These are phyloP conservation scores for Yarrowia osloensis DNA, from an alignment of 805 yeast genomes.

Conservation along the genomic window DNA sequence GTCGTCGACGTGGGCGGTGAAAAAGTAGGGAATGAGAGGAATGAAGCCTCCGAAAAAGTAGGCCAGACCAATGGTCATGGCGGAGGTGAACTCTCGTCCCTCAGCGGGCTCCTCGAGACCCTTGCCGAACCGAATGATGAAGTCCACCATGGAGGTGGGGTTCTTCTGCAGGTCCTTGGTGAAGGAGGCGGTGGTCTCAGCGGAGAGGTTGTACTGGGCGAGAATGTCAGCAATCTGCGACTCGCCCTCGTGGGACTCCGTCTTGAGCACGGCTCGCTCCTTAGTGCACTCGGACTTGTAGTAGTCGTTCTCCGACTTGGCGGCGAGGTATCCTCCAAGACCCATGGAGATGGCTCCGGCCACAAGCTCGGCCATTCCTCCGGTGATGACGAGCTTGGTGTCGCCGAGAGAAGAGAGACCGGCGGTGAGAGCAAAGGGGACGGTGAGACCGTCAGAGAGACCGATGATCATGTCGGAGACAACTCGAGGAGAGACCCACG, in stretches of 20 bases:
- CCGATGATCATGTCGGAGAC: slow-evolving; percentile 94
- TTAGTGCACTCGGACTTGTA: slow-evolving; percentile 39
- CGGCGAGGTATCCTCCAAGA: slow-evolving; percentile 93
- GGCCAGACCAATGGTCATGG: slow-evolving; percentile 84
- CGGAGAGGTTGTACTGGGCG: slow-evolving; percentile 66
- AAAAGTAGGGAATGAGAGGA: slow-evolving; percentile 89
- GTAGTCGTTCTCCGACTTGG: slow-evolving; percentile 67
- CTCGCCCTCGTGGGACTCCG: slow-evolving; percentile 49
- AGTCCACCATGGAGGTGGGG: slow-evolving; percentile 80
- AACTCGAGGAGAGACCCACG: slow-evolving; percentile 66
- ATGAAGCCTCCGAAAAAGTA: slow-evolving; percentile 91
- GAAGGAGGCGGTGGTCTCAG: slow-evolving; percentile 71
- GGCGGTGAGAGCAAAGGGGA: slow-evolving; percentile 98
- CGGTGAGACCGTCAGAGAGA: slow-evolving; percentile 91
- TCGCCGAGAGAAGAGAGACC: slow-evolving; percentile 91
- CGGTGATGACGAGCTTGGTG: slow-evolving; percentile 87
- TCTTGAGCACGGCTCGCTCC: slow-evolving; percentile 37
- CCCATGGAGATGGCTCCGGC: slow-evolving; percentile 99
- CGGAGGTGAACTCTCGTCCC: slow-evolving; percentile 84
- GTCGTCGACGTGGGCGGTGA: slow-evolving; percentile 68
- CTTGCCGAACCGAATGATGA: slow-evolving; percentile 81
- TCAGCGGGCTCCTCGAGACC: slow-evolving; percentile 97
- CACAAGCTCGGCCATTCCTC: slow-evolving; percentile 96
- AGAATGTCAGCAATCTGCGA: slow-evolving; percentile 81
- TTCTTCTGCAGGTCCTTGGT: slow-evolving; percentile 74